phyloP scores from a whole-genome alignment of 73 alveolate species.

The Tetrahymena borealis region DNA sequence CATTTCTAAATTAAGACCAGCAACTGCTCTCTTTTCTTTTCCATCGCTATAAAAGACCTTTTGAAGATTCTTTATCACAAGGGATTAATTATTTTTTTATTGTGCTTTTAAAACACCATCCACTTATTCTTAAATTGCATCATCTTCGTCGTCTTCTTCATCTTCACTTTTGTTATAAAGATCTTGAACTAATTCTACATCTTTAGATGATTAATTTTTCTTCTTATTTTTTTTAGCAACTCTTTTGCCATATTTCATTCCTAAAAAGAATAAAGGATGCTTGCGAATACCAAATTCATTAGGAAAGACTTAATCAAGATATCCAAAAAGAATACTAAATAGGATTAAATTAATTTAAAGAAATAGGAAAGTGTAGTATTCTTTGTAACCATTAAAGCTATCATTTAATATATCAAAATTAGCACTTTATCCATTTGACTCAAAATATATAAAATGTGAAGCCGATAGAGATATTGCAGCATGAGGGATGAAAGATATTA shows the following conservation, averaged over 20 bases:
- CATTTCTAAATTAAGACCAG: conserved; percentile 72
- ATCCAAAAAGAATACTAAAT: conserved; percentile 1
- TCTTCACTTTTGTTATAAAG: conserved; percentile 44
- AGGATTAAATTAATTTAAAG: conserved; percentile 36
- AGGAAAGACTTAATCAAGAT: conserved; percentile 25
- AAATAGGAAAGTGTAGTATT: conserved; percentile 28
- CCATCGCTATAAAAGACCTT: conserved; percentile 72
- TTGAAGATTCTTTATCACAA: conserved; percentile 47
- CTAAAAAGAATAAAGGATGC: conserved; percentile 25
- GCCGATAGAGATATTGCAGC: conserved; percentile 60
- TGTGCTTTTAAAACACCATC: conserved; percentile 45
- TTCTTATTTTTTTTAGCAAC: not conserved
- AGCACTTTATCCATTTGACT: conserved; percentile 49
- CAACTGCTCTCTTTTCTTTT: conserved; percentile 70
- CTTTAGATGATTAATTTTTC: not conserved
- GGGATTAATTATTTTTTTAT: conserved; percentile 56
- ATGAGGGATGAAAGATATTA: conserved; percentile 62
- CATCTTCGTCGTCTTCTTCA: conserved; percentile 9
- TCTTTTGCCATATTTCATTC: not conserved
- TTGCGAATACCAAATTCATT: conserved; percentile 31
- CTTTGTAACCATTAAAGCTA: conserved; percentile 38
- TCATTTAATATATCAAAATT: conserved; percentile 30
- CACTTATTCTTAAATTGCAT: conserved; percentile 20
- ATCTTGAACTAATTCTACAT: not conserved
- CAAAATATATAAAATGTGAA: conserved; percentile 53